Evolutionary conservation across 257 asterid species (phyloP), one percentile per base, ranked within the genome.

Genomic region (Forsythia viridissima): DNA sequence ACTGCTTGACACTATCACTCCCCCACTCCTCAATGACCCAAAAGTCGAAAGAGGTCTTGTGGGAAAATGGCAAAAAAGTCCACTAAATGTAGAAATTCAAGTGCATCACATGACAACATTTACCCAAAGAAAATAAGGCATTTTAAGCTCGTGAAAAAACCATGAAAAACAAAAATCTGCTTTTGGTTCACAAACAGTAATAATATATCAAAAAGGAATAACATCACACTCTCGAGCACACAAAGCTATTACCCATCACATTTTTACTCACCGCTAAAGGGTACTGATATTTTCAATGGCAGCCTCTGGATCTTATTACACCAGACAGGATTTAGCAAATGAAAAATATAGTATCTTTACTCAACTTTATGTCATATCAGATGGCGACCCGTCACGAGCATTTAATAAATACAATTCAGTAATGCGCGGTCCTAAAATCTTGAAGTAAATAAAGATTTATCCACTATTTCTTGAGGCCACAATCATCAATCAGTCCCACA

Each of bases 401-500:
- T 82, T 74, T 59, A 75, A 74, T 78, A 80, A 82, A 76, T 83
- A 76, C 74, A 82, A 82, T 80, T 91, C 87, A 88, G 87, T 82
- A 76, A 81, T 68, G 70, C 34, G 1, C 2, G 34, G 34, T 30
- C 84, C 67, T 84, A 85, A 79, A 75, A 73, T 76, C 83, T 79
- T 38, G 87, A 76, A 79, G 83, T 76, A 77, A 79, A 72, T 78
- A 86, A 82, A 85, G 86, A 86, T 69, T 48, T 81, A 90, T 76
- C 83, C 86, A 65, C 76, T 84, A 84, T 77, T 77, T 79, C 88
- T 88, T 84, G 93, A 83, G 85, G 1, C 94, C 90, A 88, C 24
- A 18, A 2, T 83, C 93, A 89, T 84, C 92, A 75, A 55, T 80
- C 92, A 84, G 81, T 91, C 89, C 90, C 86, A 85, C 84, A 84